Conservation (phyloP, 2,329 filamentous ascomycete species). For the Penicillium sp. region DNA sequence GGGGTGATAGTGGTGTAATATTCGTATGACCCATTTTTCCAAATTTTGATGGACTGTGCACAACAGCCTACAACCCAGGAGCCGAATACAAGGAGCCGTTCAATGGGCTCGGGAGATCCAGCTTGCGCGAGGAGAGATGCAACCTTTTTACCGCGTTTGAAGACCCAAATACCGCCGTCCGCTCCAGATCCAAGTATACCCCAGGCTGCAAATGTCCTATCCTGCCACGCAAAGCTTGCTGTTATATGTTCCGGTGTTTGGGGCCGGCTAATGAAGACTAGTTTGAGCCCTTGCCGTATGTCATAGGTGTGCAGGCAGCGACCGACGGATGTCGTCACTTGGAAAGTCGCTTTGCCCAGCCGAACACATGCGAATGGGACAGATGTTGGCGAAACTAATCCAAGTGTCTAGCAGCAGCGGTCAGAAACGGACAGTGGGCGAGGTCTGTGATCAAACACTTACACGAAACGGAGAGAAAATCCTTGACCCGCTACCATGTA, state of each 20-base stretch:
- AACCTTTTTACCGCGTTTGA: conserved; percentile 85
- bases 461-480: conserved; percentile 95
- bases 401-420: conserved; percentile 70
- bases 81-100: conserved; percentile 80
- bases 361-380: conserved; percentile 91
- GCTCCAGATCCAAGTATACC: conserved; percentile 58
- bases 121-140: conserved; percentile 72
- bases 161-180: conserved; percentile 78
- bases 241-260: conserved; percentile 87
- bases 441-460: conserved; percentile 32
- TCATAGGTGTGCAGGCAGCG: conserved; percentile 94
- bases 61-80: conserved; percentile 88
- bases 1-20: conserved; percentile 84
- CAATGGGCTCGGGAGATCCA: conserved; percentile 70
- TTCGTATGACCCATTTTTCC: conserved; percentile 81
- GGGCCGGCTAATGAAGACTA: conserved; percentile 91
- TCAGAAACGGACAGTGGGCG: not conserved
- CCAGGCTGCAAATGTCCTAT: conserved; percentile 88
- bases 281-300: conserved; percentile 82
- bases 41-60: conserved; percentile 78
- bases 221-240: conserved; percentile 84
- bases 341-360: conserved; percentile 91
- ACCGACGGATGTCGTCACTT: conserved; percentile 94
- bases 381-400: conserved; percentile 85
- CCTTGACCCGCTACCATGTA: conserved; percentile 63